Evolutionary conservation across 352 stramenopile genomes (phyloP).

Genomic region (Aphanomyces astaci): DNA sequence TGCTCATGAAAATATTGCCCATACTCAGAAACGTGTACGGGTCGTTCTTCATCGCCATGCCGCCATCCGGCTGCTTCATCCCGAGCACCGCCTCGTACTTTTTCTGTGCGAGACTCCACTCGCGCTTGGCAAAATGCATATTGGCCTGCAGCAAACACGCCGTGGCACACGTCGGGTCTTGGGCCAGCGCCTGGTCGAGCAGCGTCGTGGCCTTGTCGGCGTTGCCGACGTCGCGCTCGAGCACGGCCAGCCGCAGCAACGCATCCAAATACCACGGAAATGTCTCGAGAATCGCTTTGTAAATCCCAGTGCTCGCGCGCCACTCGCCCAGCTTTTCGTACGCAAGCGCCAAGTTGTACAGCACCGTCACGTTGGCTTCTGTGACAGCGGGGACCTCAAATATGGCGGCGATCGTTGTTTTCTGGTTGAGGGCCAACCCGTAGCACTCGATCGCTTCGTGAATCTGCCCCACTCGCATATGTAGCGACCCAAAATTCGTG

Average conservation of each 20-base stretch:
- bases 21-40: conserved; percentile 95
- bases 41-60: conserved; percentile 90
- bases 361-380: conserved; percentile 85
- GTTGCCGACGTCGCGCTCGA: conserved; percentile 87
- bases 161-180: conserved; percentile 86
- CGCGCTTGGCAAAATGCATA: conserved; percentile 90
- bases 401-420: no score
- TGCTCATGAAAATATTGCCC: conserved; percentile 98
- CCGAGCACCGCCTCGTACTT: conserved; percentile 91
- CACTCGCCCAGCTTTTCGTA: conserved; percentile 90
- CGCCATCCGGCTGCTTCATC: conserved; percentile 58
- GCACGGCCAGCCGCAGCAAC: conserved; percentile 90
- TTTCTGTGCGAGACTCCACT: conserved; percentile 92
- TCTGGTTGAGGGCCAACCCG: conserved; percentile 55
- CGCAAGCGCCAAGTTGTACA: conserved; percentile 94
- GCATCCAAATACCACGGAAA: conserved; percentile 94
- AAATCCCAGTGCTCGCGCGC: conserved; percentile 84
- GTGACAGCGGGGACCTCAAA: conserved; percentile 42
- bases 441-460: conserved; percentile 90
- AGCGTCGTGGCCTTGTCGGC: conserved; percentile 79
- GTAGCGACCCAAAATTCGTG: conserved; percentile 73
- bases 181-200: conserved; percentile 89
- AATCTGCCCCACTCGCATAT: conserved; percentile 81
- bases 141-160: conserved; percentile 94
- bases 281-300: conserved; percentile 88